A percentile compares a stretch with the other conserved stretches of the same genome.
These are phyloP conservation scores for Trypanosoma scelopori DNA, from an alignment of 208 protist genomes.

Conservation along the genomic window DNA sequence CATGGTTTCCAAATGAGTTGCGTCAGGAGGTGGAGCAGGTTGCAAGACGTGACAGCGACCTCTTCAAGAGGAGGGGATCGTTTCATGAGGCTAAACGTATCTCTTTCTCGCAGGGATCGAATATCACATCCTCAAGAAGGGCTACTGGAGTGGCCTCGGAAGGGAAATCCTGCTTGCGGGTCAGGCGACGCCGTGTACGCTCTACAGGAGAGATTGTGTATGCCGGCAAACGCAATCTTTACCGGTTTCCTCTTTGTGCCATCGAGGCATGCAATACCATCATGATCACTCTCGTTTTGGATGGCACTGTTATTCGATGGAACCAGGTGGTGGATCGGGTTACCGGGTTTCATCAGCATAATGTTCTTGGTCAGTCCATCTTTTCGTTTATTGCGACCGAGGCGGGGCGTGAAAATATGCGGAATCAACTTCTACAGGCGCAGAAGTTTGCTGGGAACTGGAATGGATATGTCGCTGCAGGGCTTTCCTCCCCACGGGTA, in stretches of 20 bases:
- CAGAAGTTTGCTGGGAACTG: conserved; percentile 63
- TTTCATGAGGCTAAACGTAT: too few relatives aligned
- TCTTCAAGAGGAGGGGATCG: background rate
- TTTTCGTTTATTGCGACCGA: conserved; percentile 59
- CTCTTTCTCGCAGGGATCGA: too few relatives aligned
- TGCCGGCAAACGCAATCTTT: conserved; percentile 74
- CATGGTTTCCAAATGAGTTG: background rate
- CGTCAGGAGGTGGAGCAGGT: background rate
- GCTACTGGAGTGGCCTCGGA: too few relatives aligned
- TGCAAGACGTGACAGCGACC: background rate
- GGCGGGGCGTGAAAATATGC: conserved; percentile 43
- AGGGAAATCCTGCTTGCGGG: background rate
- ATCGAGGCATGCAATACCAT: conserved; percentile 53
- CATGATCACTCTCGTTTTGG: conserved; percentile 68
- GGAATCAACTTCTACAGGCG: conserved; percentile 39
- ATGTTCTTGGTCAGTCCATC: conserved; percentile 76
- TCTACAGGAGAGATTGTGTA: conserved; percentile 79
- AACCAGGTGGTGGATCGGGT: conserved; percentile 57
- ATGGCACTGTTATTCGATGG: conserved; percentile 90
- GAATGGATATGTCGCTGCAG: conserved; percentile 49
- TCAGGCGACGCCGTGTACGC: conserved; percentile 25
- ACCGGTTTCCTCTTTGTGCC: conserved; percentile 69
- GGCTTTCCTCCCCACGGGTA: conserved; percentile 49
- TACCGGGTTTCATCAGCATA: conserved; percentile 55
- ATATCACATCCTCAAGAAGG: too few relatives aligned